Evolutionary conservation across 2,329 filamentous ascomycete species (phyloP), one percentile per base, ranked within the genome.

Genomic region (Cordyceps fumosorosea): DNA sequence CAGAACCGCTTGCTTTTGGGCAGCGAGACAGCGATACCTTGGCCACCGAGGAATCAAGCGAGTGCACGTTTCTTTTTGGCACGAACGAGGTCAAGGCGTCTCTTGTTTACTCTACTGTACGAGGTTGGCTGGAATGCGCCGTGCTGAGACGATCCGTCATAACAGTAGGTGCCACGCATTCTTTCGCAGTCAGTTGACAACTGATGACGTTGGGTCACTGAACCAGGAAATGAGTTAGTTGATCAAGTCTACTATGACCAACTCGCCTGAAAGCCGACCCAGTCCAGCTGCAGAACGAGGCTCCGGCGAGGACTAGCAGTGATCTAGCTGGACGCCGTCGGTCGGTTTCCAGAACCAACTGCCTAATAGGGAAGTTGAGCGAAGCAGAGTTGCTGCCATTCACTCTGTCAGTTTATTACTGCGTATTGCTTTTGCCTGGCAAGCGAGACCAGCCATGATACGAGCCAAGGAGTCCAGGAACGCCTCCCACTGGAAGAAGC

Each of bases 401-500:
- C 29, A 29, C 29, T 7, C 29, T 7, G 29, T 7, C 5, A 7
- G 29, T 22, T 4, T 16, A 47, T 45, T 22, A 6, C 24, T 57
- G n/a, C 10, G 14, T 58, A n/a, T 57, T 57, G 20, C 14, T 50
- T 37, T 42, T 44, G 22, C 16, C 40, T 20, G 18, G 20, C 55
- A 57, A 40, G 44, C 56, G 56, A 58, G 34, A 32, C n/a, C 47
- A 58, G 32, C n/a, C 22, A n/a, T 58, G 45, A 18, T 50, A 58
- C 45, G 56, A 51, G 37, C 11, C 12, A 42, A 29, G 29, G 29
- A 29, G 29, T 29, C 29, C 29, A 6, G 18, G 52, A 24, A 59
- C 34, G 44, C 44, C 5, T 44, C 16, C 16, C 3, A 6, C 6
- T 24, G 5, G 3, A 22, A 22, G n/a, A 24, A 24, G 20, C 20